phyloP scores from a whole-genome alignment of 2,329 filamentous ascomycete species.

The Lecanosticta acicola region DNA sequence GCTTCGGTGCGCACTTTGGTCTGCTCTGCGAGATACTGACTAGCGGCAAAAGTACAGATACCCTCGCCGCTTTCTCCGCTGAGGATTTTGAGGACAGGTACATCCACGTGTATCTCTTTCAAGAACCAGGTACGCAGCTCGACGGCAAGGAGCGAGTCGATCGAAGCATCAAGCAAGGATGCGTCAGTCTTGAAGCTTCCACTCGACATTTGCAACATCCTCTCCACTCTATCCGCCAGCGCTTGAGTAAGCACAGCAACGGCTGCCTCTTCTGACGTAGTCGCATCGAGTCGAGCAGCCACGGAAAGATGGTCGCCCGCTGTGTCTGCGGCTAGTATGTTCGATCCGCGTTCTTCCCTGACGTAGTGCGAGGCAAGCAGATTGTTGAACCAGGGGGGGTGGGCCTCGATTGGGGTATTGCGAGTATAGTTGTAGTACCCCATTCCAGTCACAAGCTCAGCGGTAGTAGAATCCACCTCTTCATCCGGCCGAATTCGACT shows the following conservation, averaged over 20 bases:
- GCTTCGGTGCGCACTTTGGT: constrained; percentile 4
- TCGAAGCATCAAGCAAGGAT: constrained; percentile 30
- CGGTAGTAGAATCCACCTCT: constrained; percentile 13
- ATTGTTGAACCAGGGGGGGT: constrained; percentile 17
- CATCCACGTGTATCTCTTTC: constrained; percentile 41
- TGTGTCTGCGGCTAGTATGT: background rate
- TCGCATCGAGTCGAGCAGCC: constrained; percentile 8
- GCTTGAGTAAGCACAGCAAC: constrained; percentile 12
- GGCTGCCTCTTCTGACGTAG: constrained; percentile 10
- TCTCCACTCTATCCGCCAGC: constrained; percentile 12
- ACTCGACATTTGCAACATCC: constrained; percentile 15
- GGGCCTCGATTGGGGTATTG: constrained; percentile 11
- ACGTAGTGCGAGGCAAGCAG: constrained; percentile 15
- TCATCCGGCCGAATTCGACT: constrained; percentile 28
- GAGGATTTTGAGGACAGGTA: constrained; percentile 44
- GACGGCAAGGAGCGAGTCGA: constrained; percentile 38
- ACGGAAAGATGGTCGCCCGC: constrained; percentile 10
- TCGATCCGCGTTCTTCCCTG: constrained; percentile 10
- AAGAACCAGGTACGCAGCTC: constrained; percentile 46
- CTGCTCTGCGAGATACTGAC: constrained; percentile 8
- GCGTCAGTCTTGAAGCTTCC: constrained; percentile 10
- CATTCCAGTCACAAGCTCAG: constrained; percentile 15
- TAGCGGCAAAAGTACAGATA: constrained; percentile 6
- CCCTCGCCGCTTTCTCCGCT: constrained; percentile 12
- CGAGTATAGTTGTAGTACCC: constrained; percentile 12